These are phyloP conservation scores for Fusarium sp. DNA, from an alignment of 2,329 filamentous ascomycete genomes.

Conservation along the genomic window DNA sequence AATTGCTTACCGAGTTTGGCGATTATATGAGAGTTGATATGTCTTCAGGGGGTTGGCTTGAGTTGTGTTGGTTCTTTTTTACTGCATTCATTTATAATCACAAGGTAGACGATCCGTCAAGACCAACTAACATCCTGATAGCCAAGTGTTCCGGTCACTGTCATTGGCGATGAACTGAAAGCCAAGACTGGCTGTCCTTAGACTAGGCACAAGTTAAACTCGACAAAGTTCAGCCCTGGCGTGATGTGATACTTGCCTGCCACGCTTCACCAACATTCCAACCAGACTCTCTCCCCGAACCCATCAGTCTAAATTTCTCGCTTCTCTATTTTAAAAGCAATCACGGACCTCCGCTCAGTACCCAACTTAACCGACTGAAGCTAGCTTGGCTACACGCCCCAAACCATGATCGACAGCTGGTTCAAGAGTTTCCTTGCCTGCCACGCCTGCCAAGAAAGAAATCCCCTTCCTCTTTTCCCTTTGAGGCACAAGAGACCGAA, in stretches of 20 bases:
- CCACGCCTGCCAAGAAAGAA: neutral
- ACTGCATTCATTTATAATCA: neutral
- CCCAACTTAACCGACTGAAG: neutral
- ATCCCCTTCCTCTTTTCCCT: neutral
- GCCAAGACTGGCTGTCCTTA: neutral
- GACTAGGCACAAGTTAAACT: neutral
- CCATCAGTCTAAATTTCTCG: constrained; percentile 27
- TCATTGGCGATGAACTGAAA: neutral
- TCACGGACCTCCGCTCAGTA: constrained; percentile 11
- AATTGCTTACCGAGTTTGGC: constrained; percentile 3
- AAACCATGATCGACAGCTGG: constrained; percentile 40
- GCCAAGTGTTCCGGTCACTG: neutral
- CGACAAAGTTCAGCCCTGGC: constrained; percentile 20
- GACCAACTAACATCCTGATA: neutral
- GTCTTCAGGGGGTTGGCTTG: constrained; percentile 1
- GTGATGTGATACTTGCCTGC: constrained; percentile 11
- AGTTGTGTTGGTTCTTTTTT: neutral
- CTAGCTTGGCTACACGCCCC: constrained; percentile 23
- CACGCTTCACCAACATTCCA: constrained; percentile 37
- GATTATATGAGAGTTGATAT: constrained; percentile 3
- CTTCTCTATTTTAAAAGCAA: constrained; percentile 8
- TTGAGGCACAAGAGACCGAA: neutral
- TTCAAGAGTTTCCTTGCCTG: constrained; percentile 11
- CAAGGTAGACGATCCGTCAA: neutral
- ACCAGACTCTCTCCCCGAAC: constrained; percentile 36